Conservation (phyloP, 768 basidiomycete genomes). For the Nidula microcarpa region DNA sequence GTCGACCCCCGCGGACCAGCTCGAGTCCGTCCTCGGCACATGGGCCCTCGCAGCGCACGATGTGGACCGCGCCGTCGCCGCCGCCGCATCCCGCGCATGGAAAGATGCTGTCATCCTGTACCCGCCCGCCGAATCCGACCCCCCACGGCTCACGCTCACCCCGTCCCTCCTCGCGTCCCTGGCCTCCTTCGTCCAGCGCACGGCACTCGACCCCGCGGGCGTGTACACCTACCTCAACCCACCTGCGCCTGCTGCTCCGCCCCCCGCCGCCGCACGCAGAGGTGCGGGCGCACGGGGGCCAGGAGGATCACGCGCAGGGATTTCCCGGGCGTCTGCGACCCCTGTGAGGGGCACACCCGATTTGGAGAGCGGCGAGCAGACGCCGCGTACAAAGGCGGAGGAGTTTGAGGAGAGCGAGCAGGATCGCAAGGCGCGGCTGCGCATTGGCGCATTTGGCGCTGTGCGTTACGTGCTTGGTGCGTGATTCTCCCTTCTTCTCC, state of each 20-base stretch:
- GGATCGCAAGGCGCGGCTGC: conserved; percentile 68
- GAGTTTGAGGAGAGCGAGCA: conserved; percentile 64
- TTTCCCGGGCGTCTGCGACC: too few relatives aligned
- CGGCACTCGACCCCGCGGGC: conserved; percentile 58
- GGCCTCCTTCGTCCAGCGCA: conserved; percentile 47
- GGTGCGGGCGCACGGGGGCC: conserved; percentile 16
- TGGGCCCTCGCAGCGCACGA: conserved; percentile 77
- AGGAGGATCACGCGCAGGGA: conserved; percentile 7
- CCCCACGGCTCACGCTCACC: conserved; percentile 23
- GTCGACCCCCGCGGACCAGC: conserved; percentile 40
- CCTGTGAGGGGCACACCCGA: neutral
- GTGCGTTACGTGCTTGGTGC: conserved; percentile 61
- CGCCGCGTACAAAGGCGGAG: conserved; percentile 41
- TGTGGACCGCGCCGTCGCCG: conserved; percentile 59
- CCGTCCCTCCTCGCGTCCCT: conserved; percentile 29
- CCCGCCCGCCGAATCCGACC: conserved; percentile 1
- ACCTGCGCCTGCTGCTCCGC: conserved; percentile 33
- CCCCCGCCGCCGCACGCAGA: conserved; percentile 23
- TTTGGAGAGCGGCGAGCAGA: conserved; percentile 30
- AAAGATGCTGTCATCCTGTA: conserved; percentile 21
- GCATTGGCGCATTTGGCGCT: conserved; percentile 66
- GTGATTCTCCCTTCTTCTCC: conserved; percentile 10
- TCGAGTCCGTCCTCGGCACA: conserved; percentile 60
- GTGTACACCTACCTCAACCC: conserved; percentile 66
- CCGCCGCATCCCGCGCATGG: conserved; percentile 54